Conservation (phyloP, 306 rosid genomes). For the Notholithocarpus densiflorus region DNA sequence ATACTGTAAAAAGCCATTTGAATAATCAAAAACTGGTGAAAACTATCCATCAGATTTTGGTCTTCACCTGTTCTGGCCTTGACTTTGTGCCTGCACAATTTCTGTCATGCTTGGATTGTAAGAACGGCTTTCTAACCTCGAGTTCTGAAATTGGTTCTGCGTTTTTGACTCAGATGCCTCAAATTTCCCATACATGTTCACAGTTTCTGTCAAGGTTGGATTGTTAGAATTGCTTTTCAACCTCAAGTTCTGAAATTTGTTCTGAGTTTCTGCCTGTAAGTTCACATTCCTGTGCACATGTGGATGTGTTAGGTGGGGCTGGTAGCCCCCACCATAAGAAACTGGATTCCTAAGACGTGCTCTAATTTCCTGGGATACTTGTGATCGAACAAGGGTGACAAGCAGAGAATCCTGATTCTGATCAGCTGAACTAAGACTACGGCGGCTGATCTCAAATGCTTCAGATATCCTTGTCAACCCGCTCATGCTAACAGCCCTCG, state of each 20-base stretch:
- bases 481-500: slow-evolving; percentile 49
- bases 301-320: neutral
- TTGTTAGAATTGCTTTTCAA: slow-evolving; percentile 16
- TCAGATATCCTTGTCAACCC: slow-evolving; percentile 53
- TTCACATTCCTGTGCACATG: slow-evolving; percentile 1
- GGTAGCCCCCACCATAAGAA: slow-evolving; percentile 4
- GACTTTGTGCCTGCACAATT: slow-evolving; percentile 19
- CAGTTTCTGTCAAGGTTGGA: slow-evolving; percentile 28
- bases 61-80: slow-evolving; percentile 50
- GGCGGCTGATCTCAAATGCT: slow-evolving; percentile 37
- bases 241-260: no score
- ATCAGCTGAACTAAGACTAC: slow-evolving; percentile 29
- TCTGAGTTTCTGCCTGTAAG: slow-evolving; percentile 3
- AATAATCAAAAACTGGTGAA: no score
- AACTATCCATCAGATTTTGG: slow-evolving; percentile 27
- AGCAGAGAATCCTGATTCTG: slow-evolving; percentile 36
- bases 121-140: slow-evolving; percentile 9
- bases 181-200: slow-evolving; percentile 12
- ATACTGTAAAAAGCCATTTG: no score
- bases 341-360: slow-evolving; percentile 8
- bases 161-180: no score
- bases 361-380: neutral
- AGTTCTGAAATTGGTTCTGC: no score
- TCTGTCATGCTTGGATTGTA: slow-evolving; percentile 10
- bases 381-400: slow-evolving; percentile 38